Conservation (phyloP, 2,329 filamentous ascomycete genomes). For the Trichoderma sp. region DNA sequence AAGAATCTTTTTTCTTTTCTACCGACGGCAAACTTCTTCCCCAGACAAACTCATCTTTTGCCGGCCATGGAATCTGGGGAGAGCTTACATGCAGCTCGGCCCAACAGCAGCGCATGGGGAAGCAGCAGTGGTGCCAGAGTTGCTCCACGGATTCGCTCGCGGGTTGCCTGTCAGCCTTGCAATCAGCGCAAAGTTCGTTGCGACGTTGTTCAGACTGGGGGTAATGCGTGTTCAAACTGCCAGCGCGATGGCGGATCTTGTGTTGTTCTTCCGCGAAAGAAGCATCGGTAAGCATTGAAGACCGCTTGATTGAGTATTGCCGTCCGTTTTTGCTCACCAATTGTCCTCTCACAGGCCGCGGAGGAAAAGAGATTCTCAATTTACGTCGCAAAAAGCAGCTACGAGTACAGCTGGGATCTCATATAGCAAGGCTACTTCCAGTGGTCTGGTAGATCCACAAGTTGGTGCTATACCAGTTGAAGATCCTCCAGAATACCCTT, state of each 20-base stretch:
- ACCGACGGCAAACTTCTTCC: constrained; percentile 8
- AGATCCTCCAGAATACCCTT: neutral
- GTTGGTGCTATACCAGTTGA: neutral
- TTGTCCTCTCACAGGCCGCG: neutral
- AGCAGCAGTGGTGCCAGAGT: neutral
- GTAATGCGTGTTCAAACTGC: constrained; percentile 2
- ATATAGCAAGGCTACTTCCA: neutral
- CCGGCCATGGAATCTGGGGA: constrained; percentile 12
- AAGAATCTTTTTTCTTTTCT: neutral
- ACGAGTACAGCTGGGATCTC: neutral
- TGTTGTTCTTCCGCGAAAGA: neutral
- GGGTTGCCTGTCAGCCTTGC: neutral
- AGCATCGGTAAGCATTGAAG: neutral
- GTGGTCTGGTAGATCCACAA: neutral
- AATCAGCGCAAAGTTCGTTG: constrained; percentile 12
- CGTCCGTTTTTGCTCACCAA: neutral
- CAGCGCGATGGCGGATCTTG: neutral
- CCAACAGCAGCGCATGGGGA: neutral
- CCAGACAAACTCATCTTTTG: constrained; percentile 3
- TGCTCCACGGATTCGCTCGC: neutral
- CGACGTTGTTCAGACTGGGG: constrained; percentile 5
- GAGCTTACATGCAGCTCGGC: neutral
- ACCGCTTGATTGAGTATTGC: neutral
- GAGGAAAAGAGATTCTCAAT: neutral
- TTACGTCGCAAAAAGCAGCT: neutral